These are phyloP conservation scores for Aspergillus ostianus DNA, from an alignment of 495 filamentous ascomycete genomes.

Conservation along the genomic window DNA sequence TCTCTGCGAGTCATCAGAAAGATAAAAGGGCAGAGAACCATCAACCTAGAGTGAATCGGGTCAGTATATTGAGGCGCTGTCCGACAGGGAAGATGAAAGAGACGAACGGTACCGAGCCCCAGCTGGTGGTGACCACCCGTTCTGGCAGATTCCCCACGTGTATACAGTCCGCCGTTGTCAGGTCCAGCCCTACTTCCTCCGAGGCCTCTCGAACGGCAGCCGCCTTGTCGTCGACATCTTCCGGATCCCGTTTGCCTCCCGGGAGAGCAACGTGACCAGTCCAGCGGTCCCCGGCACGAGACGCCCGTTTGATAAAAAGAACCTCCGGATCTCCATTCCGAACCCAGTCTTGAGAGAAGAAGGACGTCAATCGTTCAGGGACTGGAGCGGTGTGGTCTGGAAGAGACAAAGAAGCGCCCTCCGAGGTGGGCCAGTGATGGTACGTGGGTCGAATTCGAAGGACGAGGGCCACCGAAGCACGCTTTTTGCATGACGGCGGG, in stretches of 20 bases:
- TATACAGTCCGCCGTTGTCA: constrained; percentile 55
- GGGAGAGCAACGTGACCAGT: constrained; percentile 74
- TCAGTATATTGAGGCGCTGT: constrained; percentile 9
- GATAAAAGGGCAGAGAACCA: constrained; percentile 77
- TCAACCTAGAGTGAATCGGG: constrained; percentile 48
- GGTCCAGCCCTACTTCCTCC: constrained; percentile 71
- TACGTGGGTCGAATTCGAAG: constrained; percentile 65
- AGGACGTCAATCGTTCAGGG: constrained; percentile 50
- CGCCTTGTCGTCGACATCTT: constrained; percentile 62
- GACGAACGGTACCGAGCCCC: constrained; percentile 66
- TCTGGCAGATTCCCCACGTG: constrained; percentile 69
- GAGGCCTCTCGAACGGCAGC: constrained; percentile 67
- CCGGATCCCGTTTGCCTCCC: constrained; percentile 68
- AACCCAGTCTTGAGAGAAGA: constrained; percentile 72
- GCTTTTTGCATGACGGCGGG: constrained; percentile 59
- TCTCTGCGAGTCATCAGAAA: constrained; percentile 61
- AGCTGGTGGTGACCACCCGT: constrained; percentile 68
- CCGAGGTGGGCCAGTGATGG: constrained; percentile 49
- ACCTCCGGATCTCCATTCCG: constrained; percentile 71
- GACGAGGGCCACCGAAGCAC: constrained; percentile 72
- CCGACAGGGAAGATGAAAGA: neutral
- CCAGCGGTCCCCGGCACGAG: constrained; percentile 71
- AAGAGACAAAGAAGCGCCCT: constrained; percentile 20
- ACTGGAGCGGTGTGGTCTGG: constrained; percentile 30
- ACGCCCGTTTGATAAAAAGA: constrained; percentile 75